Conservation (phyloP, 805 yeast species). For the Yarrowia osloensis region DNA sequence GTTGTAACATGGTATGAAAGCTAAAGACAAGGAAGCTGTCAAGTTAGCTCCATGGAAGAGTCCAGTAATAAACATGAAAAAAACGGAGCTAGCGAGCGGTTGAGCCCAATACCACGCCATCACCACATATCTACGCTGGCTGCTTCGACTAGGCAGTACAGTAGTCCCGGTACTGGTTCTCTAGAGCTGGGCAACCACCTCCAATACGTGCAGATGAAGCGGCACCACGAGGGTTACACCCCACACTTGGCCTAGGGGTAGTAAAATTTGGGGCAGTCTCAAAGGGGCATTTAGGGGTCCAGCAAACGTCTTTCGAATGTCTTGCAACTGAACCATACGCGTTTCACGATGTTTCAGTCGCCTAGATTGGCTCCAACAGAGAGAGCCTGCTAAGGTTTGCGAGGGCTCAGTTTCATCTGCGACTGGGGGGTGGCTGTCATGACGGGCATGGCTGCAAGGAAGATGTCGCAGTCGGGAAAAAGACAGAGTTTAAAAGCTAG, state of each 20-base stretch:
- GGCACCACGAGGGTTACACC: too few relatives aligned
- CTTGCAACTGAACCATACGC: not conserved
- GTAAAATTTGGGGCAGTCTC: not conserved
- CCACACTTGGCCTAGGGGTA: too few relatives aligned
- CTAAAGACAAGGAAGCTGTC: not conserved
- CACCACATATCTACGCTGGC: not conserved
- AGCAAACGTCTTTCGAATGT: not conserved
- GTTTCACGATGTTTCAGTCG: not conserved
- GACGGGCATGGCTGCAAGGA: not conserved
- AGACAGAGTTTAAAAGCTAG: not conserved
- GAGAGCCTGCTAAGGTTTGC: too few relatives aligned
- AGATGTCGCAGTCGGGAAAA: not conserved
- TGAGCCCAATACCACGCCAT: not conserved
- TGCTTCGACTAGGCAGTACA: not conserved
- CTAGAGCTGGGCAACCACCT: too few relatives aligned
- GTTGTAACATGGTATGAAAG: slow-evolving; percentile 2
- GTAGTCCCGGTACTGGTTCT: too few relatives aligned
- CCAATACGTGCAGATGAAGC: too few relatives aligned
- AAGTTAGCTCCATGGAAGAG: not conserved
- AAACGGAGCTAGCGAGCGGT: not conserved
- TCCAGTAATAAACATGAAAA: not conserved
- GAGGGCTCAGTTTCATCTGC: not conserved
- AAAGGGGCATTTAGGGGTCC: not conserved
- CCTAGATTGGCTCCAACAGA: not conserved
- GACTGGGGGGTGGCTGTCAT: not conserved